These are phyloP conservation scores for Tolypocladium sp. DNA, from an alignment of 2,329 filamentous ascomycete genomes.

Conservation along the genomic window DNA sequence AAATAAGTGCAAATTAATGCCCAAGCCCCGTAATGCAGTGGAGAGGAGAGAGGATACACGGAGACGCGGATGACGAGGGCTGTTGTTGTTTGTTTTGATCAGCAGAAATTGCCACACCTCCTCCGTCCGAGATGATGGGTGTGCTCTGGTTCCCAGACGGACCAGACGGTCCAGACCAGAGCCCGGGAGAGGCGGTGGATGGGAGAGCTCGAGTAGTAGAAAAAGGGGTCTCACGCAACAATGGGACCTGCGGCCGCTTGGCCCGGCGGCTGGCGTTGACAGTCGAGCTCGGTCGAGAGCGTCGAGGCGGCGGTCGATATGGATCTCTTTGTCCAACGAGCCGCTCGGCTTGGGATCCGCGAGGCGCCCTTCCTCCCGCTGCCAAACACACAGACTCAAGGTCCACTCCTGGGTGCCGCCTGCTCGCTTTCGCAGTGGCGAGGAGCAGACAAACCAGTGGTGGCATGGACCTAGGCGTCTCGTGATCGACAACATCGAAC, in stretches of 20 bases:
- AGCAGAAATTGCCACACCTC: conserved; percentile 10
- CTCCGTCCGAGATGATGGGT: not conserved
- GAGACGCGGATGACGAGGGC: conserved; percentile 4
- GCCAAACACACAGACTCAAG: not conserved
- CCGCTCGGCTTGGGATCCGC: not conserved
- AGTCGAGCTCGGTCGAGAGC: too few species aligned
- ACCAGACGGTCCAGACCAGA: not conserved
- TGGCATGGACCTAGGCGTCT: not conserved
- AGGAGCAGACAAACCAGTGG: not conserved
- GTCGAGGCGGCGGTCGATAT: not conserved
- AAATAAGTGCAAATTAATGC: conserved; percentile 1
- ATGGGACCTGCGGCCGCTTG: too few species aligned
- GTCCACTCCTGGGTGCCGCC: not conserved
- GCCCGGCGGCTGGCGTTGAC: too few species aligned
- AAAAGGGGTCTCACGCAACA: not conserved
- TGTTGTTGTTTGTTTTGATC: conserved; percentile 21
- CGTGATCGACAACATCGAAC: not conserved
- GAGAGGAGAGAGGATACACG: conserved; percentile 8
- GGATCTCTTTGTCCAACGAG: too few species aligned
- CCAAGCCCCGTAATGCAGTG: conserved; percentile 8
- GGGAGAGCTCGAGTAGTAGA: not conserved
- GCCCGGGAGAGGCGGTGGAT: not conserved
- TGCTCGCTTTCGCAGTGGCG: not conserved
- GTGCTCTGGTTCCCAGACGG: not conserved
- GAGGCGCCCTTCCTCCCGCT: not conserved